These are phyloP conservation scores for Pseudonectria buxi DNA, from an alignment of 2,329 filamentous ascomycete species.

Conservation along the genomic window DNA sequence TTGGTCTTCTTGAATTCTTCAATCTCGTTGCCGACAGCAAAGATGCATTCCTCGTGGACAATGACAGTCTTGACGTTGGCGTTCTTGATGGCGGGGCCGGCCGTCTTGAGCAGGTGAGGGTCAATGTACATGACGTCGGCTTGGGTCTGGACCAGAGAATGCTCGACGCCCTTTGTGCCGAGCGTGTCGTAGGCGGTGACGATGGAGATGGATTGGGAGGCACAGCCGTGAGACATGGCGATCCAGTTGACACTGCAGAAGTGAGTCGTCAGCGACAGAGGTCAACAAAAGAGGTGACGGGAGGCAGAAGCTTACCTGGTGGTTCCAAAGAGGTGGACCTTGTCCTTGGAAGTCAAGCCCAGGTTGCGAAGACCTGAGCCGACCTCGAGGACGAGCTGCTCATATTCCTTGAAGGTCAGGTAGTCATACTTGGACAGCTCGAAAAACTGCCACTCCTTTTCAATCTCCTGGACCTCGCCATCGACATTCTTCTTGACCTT, in stretches of 20 bases:
- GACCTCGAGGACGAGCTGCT: constrained; percentile 59
- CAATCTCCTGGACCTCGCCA: constrained; percentile 69
- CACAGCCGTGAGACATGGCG: constrained; percentile 66
- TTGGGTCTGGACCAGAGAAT: constrained; percentile 76
- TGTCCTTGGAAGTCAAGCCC: constrained; percentile 60
- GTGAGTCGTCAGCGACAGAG: constrained; percentile 4
- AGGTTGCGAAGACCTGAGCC: constrained; percentile 69
- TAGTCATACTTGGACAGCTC: constrained; percentile 74
- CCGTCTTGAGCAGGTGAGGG: constrained; percentile 64
- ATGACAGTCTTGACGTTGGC: constrained; percentile 53
- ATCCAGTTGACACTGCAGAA: constrained; percentile 68
- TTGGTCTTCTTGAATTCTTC: constrained; percentile 51
- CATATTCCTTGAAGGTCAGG: constrained; percentile 73
- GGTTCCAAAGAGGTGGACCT: constrained; percentile 76
- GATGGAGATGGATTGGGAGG: constrained; percentile 82
- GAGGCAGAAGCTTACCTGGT: constrained; percentile 56
- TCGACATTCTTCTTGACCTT: constrained; percentile 85
- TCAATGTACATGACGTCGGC: constrained; percentile 83
- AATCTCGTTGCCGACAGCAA: constrained; percentile 45
- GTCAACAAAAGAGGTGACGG: not conserved
- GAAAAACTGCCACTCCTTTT: constrained; percentile 88
- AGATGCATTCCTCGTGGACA: constrained; percentile 53
- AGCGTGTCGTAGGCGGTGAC: constrained; percentile 95
- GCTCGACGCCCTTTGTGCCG: constrained; percentile 74
- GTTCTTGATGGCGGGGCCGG: constrained; percentile 49